phyloP scores from a whole-genome alignment of 1,139 yeast species.

The Zygotorulaspora mrakii region DNA sequence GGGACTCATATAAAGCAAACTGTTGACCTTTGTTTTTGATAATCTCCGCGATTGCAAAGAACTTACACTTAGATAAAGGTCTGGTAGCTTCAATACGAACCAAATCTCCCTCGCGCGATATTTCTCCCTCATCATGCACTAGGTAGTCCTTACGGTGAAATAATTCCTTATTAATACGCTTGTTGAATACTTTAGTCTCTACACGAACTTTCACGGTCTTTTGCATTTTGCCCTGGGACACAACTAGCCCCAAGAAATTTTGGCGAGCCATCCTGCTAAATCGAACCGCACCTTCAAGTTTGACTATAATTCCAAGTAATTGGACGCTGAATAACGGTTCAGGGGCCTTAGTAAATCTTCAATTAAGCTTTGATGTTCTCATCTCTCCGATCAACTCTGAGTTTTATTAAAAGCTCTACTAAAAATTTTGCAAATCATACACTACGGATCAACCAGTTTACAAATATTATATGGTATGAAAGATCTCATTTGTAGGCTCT shows the following conservation, averaged over 20 bases:
- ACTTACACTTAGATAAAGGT: constrained; percentile 76
- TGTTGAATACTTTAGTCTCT: constrained; percentile 64
- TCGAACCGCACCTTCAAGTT: background rate
- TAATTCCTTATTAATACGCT: constrained; percentile 69
- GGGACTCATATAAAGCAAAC: constrained; percentile 72
- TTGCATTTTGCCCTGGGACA: constrained; percentile 92
- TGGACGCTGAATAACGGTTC: background rate
- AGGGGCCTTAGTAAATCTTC: no score
- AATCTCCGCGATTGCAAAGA: constrained; percentile 92
- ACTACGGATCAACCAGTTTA: background rate
- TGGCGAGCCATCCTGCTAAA: constrained; percentile 69
- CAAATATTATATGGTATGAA: background rate
- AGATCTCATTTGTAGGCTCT: background rate
- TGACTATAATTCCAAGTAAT: background rate
- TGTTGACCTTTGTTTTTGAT: constrained; percentile 87
- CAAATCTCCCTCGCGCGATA: constrained; percentile 91
- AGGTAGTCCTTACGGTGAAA: constrained; percentile 77
- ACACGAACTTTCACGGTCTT: constrained; percentile 94
- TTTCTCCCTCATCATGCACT: constrained; percentile 90
- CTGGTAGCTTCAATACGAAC: constrained; percentile 91
- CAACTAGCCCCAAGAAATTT: constrained; percentile 86
- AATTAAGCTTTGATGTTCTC: background rate
- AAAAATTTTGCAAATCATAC: constrained; percentile 8
- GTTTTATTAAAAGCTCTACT: background rate
- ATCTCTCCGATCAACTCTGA: background rate